Base-by-base conservation (phyloP, 352 stramenopile species). In the Phytophthora pistaciae region DNA sequence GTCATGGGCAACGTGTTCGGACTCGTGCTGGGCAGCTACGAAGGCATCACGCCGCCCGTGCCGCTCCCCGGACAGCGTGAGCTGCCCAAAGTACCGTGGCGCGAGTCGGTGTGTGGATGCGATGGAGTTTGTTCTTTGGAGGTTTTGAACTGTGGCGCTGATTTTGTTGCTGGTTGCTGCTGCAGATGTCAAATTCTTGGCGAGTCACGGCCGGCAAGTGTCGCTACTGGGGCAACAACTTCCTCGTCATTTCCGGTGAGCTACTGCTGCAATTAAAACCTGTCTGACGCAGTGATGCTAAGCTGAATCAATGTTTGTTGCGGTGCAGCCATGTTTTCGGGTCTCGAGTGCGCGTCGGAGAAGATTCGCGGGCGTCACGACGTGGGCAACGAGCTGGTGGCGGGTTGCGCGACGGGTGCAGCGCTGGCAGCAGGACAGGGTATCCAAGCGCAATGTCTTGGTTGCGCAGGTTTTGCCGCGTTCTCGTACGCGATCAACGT, bases 331-430 rank as follows among this genome's bases (percentile, higher is more conserved):
- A 96, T 99, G 70, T 99, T 98, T 70, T 97, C 94, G 23, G 96
- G 95, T 31, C 82, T 97, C 7, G 97, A 99, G 78, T 99, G 97
- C 64, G 79, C 91, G 16, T 84, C 97, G 2, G 96, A 99, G 79
- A 99, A 99, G 75, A 92, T 91, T 66, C 83, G 97, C 29, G 97
- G 92, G 53, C 94, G 96, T 21, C 94, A 98, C 72, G 97, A 99
- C 75, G 92, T 99, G 49, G 97, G 93, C 72, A 99, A 99, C 80
- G 88, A 94, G 21, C 86, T 98, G 25, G 77, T 97, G 33, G 96
- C 93, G 36, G 97, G 97, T 54, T 99, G 97, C 74, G 91, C 98
- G n/a, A 99, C 97, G 5, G 97, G 97, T 29, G 97, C 95, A 5
- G 96, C 95, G 3, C 81, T 99, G 46, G 96, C 98, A 50, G 94